phyloP scores from a whole-genome alignment of 2,329 filamentous ascomycete genomes.

The Fusarium albidum region DNA sequence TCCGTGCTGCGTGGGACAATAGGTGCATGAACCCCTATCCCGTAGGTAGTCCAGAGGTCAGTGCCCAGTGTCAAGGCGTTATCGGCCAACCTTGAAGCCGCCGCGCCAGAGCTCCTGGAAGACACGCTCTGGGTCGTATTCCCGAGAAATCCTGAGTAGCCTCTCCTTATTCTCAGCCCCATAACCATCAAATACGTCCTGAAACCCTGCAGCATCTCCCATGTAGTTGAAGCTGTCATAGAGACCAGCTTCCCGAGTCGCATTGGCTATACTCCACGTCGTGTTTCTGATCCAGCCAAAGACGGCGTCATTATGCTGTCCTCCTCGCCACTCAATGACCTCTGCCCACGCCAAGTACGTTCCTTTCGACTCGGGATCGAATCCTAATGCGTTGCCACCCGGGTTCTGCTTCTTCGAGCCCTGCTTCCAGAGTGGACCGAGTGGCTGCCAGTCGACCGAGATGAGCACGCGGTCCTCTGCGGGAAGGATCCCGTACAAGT shows the following conservation, averaged over 20 bases:
- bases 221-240: conserved; percentile 27
- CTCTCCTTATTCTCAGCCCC: conserved; percentile 15
- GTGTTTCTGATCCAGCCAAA: conserved; percentile 23
- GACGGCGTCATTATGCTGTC: conserved; percentile 20
- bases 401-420: conserved; percentile 21
- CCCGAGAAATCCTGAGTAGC: conserved; percentile 14
- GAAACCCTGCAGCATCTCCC: conserved; percentile 28
- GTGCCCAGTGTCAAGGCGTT: too few species aligned
- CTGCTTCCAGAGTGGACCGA: conserved; percentile 15
- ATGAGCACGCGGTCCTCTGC: conserved; percentile 14
- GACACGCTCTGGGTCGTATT: conserved; percentile 15
- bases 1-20: too few species aligned
- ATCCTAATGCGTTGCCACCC: conserved; percentile 9
- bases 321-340: conserved; percentile 27
- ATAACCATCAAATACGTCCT: conserved; percentile 19
- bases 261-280: conserved; percentile 25
- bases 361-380: conserved; percentile 21
- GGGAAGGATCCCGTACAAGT: conserved; percentile 13
- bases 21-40: too few species aligned
- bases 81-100: conserved; percentile 19
- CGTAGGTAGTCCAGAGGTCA: too few species aligned
- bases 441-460: conserved; percentile 27
- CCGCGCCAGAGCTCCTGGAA: conserved; percentile 26
- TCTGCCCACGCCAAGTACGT: conserved; percentile 30
- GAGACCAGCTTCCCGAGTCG: conserved; percentile 13